These are phyloP conservation scores for Venturia oleaginea DNA, from an alignment of 2,329 filamentous ascomycete genomes.

Conservation along the genomic window DNA sequence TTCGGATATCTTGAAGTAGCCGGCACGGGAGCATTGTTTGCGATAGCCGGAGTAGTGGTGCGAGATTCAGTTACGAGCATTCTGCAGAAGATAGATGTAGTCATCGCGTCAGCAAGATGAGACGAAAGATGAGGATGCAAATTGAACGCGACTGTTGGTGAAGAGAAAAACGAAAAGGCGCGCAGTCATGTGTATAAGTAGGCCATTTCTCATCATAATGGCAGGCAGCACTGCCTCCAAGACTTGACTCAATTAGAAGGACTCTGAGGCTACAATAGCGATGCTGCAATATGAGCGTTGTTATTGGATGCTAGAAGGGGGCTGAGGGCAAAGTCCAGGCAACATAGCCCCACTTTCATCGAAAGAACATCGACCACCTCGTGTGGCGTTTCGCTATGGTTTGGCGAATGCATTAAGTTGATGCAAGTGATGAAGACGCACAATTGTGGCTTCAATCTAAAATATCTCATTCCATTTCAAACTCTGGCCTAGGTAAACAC, in stretches of 20 bases:
- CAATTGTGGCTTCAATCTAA: not conserved
- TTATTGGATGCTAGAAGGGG: not conserved
- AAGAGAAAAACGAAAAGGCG: not conserved
- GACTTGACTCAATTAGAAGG: not conserved
- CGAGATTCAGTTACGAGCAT: not conserved
- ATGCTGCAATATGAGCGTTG: not conserved
- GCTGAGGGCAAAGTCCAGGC: not conserved
- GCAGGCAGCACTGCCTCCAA: slow-evolving; percentile 4
- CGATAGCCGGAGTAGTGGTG: not conserved
- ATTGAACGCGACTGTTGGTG: not conserved
- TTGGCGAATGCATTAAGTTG: not conserved
- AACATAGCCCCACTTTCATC: not conserved
- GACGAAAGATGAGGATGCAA: not conserved
- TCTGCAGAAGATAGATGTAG: not conserved
- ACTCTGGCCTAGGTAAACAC: too few species aligned
- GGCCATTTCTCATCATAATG: not conserved
- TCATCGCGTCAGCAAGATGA: not conserved
- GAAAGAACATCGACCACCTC: not conserved
- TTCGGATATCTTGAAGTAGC: slow-evolving; percentile 4
- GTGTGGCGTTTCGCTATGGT: not conserved
- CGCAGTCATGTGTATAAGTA: slow-evolving; percentile 10
- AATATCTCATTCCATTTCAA: too few species aligned
- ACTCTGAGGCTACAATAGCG: not conserved
- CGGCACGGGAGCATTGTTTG: not conserved
- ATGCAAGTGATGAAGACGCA: not conserved